Conservation (phyloP, 352 stramenopile species). For the Elongisporangium undulatum region DNA sequence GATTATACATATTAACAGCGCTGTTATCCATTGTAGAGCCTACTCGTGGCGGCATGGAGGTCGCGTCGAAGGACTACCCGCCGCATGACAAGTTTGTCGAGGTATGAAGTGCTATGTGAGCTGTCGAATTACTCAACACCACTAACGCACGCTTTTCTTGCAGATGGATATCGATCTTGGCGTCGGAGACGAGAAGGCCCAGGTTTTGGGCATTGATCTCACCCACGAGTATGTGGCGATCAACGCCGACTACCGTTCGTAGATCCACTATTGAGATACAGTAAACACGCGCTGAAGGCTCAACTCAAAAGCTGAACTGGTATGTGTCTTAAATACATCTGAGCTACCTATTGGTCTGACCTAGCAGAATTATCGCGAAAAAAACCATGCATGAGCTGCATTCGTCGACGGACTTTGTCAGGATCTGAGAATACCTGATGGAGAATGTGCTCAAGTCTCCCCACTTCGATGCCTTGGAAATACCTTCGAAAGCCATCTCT, state of each 20-base stretch:
- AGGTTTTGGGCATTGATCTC: constrained; percentile 96
- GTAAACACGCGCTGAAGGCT: neutral
- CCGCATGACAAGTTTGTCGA: constrained; percentile 96
- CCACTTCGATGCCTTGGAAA: constrained; percentile 53
- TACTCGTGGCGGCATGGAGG: constrained; percentile 71
- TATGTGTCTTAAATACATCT: neutral
- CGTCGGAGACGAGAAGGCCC: constrained; percentile 71
- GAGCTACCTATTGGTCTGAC: constrained; percentile 7
- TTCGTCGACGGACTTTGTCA: constrained; percentile 51
- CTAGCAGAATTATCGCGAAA: constrained; percentile 23
- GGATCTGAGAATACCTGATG: constrained; percentile 37
- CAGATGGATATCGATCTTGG: constrained; percentile 93
- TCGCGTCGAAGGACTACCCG: constrained; percentile 87
- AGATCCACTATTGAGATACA: constrained; percentile 9
- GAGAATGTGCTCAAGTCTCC: constrained; percentile 44
- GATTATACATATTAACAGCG: neutral
- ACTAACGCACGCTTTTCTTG: neutral
- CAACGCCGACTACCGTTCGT: constrained; percentile 99
- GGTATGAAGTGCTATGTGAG: constrained; percentile 17
- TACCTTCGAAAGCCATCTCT: constrained; percentile 66
- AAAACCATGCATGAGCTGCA: constrained; percentile 67
- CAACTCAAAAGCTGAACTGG: neutral
- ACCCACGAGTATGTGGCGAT: constrained; percentile 98
- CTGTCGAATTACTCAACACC: neutral
- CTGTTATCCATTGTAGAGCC: constrained; percentile 19